Evolutionary conservation across 192 early-diverging fungal genomes (phyloP).

Genomic region (Funneliformis mosseae): DNA sequence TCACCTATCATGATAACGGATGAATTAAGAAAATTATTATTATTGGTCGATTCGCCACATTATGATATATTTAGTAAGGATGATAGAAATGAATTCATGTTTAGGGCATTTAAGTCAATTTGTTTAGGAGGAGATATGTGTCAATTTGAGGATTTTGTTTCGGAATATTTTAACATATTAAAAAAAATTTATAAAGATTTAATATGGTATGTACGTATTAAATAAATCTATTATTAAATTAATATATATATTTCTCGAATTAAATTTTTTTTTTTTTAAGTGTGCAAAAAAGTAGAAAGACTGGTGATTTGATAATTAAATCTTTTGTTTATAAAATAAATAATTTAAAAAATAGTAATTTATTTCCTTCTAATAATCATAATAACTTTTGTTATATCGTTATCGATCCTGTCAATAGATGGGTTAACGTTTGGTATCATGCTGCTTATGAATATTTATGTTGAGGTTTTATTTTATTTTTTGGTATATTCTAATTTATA

Average conservation of each 20-base stretch:
- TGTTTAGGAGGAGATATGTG: background rate
- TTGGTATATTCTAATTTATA: too few relatives aligned
- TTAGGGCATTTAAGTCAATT: background rate
- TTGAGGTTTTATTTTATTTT: too few relatives aligned
- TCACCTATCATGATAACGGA: background rate
- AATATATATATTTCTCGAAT: too few relatives aligned
- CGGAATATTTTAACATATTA: background rate
- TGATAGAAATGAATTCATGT: slow-evolving; percentile 7
- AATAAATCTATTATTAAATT: background rate
- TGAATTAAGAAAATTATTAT: background rate
- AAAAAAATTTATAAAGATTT: slow-evolving; percentile 11
- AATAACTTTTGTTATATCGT: slow-evolving; percentile 7
- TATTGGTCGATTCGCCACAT: background rate
- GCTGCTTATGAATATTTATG: slow-evolving; percentile 18
- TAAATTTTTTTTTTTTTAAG: background rate
- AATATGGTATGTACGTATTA: background rate
- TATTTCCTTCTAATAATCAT: background rate
- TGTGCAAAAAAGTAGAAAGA: background rate
- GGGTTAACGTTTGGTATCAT: slow-evolving; percentile 19
- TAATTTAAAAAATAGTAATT: background rate
- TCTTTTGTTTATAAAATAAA: slow-evolving; percentile 18
- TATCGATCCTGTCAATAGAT: background rate
- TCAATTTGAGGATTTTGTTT: slow-evolving; percentile 1
- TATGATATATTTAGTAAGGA: background rate
- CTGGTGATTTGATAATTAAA: slow-evolving; percentile 1